Percentiles rank a stretch among this genome's conserved stretches.
These are phyloP conservation scores for Aspergillus pseudotamarii DNA, from an alignment of 2,329 filamentous ascomycete genomes.

Conservation along the genomic window DNA sequence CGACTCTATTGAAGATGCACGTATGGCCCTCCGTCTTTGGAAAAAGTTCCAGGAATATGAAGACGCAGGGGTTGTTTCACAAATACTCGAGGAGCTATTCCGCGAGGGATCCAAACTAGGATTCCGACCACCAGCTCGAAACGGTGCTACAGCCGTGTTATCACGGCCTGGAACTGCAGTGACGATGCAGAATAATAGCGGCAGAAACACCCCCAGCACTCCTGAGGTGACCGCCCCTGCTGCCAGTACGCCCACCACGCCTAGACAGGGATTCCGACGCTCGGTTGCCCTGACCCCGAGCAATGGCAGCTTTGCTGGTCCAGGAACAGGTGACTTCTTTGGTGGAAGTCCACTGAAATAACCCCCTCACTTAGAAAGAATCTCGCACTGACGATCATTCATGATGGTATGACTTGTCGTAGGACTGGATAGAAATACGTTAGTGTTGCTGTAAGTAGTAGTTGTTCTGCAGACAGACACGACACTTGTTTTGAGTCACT, in stretches of 20 bases:
- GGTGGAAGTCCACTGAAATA: constrained; percentile 43
- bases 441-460: not conserved
- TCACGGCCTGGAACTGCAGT: constrained; percentile 44
- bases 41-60: constrained; percentile 87
- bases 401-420: not conserved
- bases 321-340: constrained; percentile 42
- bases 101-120: constrained; percentile 61
- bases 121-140: constrained; percentile 58
- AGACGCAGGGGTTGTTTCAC: constrained; percentile 79
- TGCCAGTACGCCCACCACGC: constrained; percentile 42
- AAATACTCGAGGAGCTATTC: constrained; percentile 87
- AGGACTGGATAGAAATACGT: not conserved
- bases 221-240: constrained; percentile 33
- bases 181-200: constrained; percentile 41
- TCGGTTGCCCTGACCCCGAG: constrained; percentile 47
- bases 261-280: constrained; percentile 45
- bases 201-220: constrained; percentile 46
- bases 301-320: constrained; percentile 43
- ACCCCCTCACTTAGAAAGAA: not conserved
- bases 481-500: not conserved
- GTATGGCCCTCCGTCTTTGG: constrained; percentile 85
- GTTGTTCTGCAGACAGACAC: not conserved
- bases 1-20: constrained; percentile 93
- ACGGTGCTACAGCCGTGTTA: constrained; percentile 33
- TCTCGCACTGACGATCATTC: constrained; percentile 1